Percentiles rank a stretch among this genome's conserved stretches.
phyloP scores from a whole-genome alignment of 225 moss, liverwort and hornwort species.

The Straminergon stramineum region DNA sequence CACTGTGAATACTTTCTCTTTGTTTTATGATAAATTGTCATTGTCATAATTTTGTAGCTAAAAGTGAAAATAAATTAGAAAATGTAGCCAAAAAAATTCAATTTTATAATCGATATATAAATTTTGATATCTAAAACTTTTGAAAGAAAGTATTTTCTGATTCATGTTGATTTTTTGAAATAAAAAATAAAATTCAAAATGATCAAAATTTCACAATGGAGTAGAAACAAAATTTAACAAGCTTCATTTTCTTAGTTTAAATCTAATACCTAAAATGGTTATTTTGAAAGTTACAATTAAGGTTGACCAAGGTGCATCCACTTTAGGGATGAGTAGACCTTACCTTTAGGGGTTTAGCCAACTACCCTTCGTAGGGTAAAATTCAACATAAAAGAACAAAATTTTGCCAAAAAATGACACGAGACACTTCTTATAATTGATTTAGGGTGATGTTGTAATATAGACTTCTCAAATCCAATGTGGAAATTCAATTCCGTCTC shows the following conservation, averaged over 20 bases:
- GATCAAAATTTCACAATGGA: not conserved
- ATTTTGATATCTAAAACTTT: not conserved
- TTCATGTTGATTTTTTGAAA: not conserved
- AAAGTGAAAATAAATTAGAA: not conserved
- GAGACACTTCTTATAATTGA: not conserved
- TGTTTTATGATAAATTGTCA: not conserved
- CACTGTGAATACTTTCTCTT: not conserved
- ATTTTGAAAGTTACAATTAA: not conserved
- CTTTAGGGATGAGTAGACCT: not conserved
- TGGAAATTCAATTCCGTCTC: not conserved
- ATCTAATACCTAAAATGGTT: not conserved
- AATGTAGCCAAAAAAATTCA: not conserved
- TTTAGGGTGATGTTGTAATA: not conserved
- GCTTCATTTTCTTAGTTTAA: too few relatives aligned
- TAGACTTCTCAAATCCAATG: not conserved
- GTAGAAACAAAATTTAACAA: not conserved
- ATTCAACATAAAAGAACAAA: not conserved
- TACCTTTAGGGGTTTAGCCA: too few relatives aligned
- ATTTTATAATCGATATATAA: not conserved
- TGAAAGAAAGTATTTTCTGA: not conserved
- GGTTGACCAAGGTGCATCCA: not conserved
- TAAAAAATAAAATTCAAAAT: too few relatives aligned
- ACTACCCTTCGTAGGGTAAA: rapidly evolving
- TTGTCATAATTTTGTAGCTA: not conserved
- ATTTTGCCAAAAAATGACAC: not conserved